A percentile compares a stretch with the other conserved stretches of the same genome.
phyloP scores from a whole-genome alignment of 192 early-diverging fungal species.

The Coemansia sp. region DNA sequence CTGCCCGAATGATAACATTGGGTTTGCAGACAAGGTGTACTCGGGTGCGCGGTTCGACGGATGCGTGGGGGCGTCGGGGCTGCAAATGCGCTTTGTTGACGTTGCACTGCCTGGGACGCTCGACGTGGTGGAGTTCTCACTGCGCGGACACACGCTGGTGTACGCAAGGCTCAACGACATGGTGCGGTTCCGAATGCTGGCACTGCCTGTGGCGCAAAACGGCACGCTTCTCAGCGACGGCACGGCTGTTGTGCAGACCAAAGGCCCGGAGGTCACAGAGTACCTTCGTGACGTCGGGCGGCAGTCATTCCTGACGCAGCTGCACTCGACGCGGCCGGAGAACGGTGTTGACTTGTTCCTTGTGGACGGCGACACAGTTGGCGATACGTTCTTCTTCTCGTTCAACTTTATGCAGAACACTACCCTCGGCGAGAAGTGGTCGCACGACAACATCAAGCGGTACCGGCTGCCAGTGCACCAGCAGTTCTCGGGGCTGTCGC shows the following conservation, averaged over 20 bases:
- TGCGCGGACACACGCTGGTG: constrained; percentile 42
- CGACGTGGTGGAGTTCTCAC: constrained; percentile 50
- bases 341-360: constrained; percentile 44
- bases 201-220: constrained; percentile 18
- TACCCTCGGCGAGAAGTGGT: constrained; percentile 27
- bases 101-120: constrained; percentile 34
- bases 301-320: constrained; percentile 44
- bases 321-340: constrained; percentile 43
- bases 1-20: constrained; percentile 33
- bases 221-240: constrained; percentile 24
- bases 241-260: constrained; percentile 20
- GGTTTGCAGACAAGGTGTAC: constrained; percentile 37
- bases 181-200: constrained; percentile 46
- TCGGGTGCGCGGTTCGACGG: constrained; percentile 20
- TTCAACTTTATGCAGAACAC: constrained; percentile 52
- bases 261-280: constrained; percentile 35
- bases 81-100: constrained; percentile 22
- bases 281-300: constrained; percentile 39
- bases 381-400: constrained; percentile 54
- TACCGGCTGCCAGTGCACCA: constrained; percentile 51
- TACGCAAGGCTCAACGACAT: constrained; percentile 51
- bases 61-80: constrained; percentile 38
- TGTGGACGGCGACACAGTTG: constrained; percentile 34
- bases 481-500: constrained; percentile 53
- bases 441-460: constrained; percentile 40